These are phyloP conservation scores for Olyra latifolia DNA, from an alignment of 176 grass and related monocot species.

Conservation along the genomic window DNA sequence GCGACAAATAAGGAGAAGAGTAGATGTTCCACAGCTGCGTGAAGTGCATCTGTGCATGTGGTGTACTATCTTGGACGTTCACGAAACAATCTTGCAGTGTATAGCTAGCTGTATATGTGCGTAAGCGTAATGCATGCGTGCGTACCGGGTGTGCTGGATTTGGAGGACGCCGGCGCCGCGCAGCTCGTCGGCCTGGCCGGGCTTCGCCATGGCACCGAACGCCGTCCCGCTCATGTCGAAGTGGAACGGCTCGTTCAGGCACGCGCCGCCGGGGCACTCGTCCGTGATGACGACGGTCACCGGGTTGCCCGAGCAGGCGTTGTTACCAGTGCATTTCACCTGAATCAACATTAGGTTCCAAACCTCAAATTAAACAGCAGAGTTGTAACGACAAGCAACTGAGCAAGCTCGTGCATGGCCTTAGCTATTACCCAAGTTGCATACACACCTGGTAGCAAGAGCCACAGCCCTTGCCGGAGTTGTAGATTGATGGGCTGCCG, in stretches of 20 bases:
- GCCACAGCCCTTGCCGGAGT: conserved; percentile 59
- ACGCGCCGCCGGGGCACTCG: conserved; percentile 46
- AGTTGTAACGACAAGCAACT: no score
- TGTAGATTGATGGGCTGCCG: conserved; percentile 47
- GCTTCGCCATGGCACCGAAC: conserved; percentile 62
- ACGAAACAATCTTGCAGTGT: no score
- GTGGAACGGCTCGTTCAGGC: conserved; percentile 42
- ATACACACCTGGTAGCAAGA: conserved; percentile 59
- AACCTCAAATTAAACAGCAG: not conserved
- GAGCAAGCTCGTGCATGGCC: not conserved
- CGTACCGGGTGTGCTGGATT: conserved; percentile 53
- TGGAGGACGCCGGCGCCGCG: conserved; percentile 48
- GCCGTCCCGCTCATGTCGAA: conserved; percentile 79
- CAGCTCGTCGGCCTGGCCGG: conserved; percentile 55
- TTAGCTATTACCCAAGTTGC: no score
- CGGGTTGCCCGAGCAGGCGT: conserved; percentile 51
- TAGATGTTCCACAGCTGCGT: not conserved
- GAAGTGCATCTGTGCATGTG: conserved; percentile 16
- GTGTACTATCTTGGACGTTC: not conserved
- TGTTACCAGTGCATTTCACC: conserved; percentile 54
- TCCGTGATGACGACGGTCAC: conserved; percentile 67
- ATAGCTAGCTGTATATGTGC: not conserved
- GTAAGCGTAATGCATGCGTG: not conserved
- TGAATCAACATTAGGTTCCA: not conserved
- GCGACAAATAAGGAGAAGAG: not conserved